A percentile compares a stretch with the other conserved stretches of the same genome.
These are phyloP conservation scores for Soucietia sequanensis DNA, from an alignment of 805 yeast species.

Conservation along the genomic window DNA sequence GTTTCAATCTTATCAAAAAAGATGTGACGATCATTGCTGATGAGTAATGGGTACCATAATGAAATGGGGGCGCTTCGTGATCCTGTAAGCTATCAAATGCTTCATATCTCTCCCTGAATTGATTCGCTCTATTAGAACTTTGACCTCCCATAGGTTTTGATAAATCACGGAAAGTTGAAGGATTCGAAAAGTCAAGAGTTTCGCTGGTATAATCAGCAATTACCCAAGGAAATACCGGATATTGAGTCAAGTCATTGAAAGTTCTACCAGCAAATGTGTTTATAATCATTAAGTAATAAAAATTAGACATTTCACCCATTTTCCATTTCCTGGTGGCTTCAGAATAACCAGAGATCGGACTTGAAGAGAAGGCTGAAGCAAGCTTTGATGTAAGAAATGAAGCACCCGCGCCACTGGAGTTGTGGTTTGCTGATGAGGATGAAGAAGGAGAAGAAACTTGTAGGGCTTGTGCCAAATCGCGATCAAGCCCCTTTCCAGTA, in stretches of 20 bases:
- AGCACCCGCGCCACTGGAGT: conserved; percentile 39
- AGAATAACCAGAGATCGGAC: conserved; percentile 26
- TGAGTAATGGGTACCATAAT: conserved; percentile 91
- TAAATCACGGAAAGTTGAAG: conserved; percentile 66
- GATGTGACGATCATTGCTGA: conserved; percentile 93
- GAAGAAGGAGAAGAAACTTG: conserved; percentile 41
- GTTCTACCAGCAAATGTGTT: conserved; percentile 89
- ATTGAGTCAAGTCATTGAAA: conserved; percentile 84
- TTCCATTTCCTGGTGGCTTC: conserved; percentile 71
- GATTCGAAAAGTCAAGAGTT: conserved; percentile 61
- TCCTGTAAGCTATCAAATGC: conserved; percentile 66
- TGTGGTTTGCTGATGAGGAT: conserved; percentile 33
- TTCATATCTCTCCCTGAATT: conserved; percentile 69
- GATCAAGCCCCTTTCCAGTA: conserved; percentile 50
- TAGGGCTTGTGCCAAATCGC: conserved; percentile 54
- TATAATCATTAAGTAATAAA: conserved; percentile 73
- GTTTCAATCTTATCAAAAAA: conserved; percentile 71
- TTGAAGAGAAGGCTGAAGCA: conserved; percentile 38
- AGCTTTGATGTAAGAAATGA: conserved; percentile 26
- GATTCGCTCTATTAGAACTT: conserved; percentile 52
- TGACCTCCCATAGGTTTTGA: conserved; percentile 95
- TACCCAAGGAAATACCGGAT: conserved; percentile 92
- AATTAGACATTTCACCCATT: conserved; percentile 76
- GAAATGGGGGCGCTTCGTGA: conserved; percentile 68
- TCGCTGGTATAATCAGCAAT: conserved; percentile 78